Evolutionary conservation across 164 flowering plant genomes (phyloP).

Genomic region (Vitis rupestris): DNA sequence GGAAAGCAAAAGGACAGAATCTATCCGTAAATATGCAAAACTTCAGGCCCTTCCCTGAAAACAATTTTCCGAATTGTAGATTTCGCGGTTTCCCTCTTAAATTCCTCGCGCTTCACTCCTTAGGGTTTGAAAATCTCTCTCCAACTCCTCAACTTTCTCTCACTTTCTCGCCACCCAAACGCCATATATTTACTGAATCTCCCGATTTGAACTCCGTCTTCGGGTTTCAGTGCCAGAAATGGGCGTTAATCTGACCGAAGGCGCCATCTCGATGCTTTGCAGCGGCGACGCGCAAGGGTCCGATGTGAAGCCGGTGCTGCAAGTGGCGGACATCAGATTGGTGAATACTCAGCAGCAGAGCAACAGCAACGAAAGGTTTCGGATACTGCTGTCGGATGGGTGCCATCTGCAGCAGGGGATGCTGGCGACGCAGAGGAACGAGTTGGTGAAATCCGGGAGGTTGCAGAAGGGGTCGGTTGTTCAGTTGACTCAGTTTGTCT

Average conservation of each 20-base stretch:
- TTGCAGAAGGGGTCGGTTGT: conserved; percentile 73
- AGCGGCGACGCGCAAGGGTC: conserved; percentile 21
- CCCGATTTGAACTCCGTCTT: no score
- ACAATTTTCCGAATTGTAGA: no score
- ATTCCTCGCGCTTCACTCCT: background rate
- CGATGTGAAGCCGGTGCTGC: conserved; percentile 51
- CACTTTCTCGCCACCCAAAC: background rate
- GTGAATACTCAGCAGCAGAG: conserved; percentile 33
- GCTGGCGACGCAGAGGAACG: conserved; percentile 77
- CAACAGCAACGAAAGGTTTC: conserved; percentile 44
- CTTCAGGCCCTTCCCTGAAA: no score
- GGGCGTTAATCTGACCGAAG: conserved; percentile 46
- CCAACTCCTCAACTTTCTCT: background rate
- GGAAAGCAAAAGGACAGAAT: no score
- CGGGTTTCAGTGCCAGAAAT: background rate
- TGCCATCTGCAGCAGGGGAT: conserved; percentile 62
- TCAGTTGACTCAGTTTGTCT: conserved; percentile 54
- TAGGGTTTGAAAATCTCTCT: background rate
- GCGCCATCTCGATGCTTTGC: conserved; percentile 40
- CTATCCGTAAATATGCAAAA: no score
- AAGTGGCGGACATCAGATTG: conserved; percentile 45
- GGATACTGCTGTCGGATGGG: conserved; percentile 78
- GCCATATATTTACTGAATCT: background rate
- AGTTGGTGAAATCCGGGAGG: conserved; percentile 41
- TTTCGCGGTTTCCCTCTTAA: conserved; percentile 2